Percentiles rank a stretch among this genome's conserved stretches.
Evolutionary conservation across 805 yeast genomes (phyloP).

Genomic region (baker's yeast (Saccharomyces cerevisiae)): DNA sequence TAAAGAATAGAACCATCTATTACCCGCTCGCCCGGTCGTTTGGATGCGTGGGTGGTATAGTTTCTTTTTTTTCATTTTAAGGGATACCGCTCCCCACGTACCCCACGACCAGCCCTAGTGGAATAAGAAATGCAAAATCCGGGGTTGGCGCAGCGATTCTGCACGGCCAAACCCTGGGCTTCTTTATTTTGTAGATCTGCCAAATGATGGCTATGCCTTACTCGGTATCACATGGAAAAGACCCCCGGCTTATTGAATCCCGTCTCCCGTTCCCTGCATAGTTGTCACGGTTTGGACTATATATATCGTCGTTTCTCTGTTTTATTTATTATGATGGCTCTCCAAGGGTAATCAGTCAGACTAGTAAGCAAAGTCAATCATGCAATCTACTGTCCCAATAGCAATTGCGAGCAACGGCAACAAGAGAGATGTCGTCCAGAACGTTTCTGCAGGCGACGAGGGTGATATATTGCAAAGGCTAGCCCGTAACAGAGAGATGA

Average conservation of each 20-base stretch:
- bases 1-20: neutral
- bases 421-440: neutral
- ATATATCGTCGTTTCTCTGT: neutral
- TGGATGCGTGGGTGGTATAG: neutral
- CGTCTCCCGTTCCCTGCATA: neutral
- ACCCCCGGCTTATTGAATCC: neutral
- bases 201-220: neutral
- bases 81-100: neutral
- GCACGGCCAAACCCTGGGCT: neutral
- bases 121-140: neutral
- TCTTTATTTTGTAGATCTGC: neutral
- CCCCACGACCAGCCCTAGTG: neutral
- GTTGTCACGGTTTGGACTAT: neutral
- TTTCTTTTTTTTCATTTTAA: neutral
- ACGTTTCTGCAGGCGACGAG: neutral
- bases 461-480: neutral
- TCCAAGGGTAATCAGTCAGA: neutral
- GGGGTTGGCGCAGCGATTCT: neutral
- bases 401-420: neutral
- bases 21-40: neutral
- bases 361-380: neutral
- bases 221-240: neutral
- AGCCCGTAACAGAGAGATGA: neutral
- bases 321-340: neutral
- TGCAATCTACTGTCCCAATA: neutral